These are phyloP conservation scores for Cordia subcordata DNA, from an alignment of 257 asterid genomes.

Conservation along the genomic window DNA sequence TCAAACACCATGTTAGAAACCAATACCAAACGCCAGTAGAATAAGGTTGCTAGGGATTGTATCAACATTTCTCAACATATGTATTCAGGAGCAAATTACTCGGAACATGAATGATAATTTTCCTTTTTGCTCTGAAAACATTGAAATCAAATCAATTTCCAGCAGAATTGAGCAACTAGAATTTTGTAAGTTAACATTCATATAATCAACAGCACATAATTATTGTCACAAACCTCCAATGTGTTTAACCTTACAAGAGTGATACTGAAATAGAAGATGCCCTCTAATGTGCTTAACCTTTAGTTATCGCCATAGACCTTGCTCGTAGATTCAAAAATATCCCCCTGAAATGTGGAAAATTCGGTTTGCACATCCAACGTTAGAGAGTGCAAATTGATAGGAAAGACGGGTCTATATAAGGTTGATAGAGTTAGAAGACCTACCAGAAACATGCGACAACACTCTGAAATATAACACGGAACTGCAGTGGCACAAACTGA, in stretches of 20 bases:
- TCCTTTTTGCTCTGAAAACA: neutral
- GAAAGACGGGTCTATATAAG: no score
- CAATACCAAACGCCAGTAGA: neutral
- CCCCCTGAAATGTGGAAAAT: slow-evolving; percentile 44
- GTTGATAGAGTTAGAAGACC: neutral
- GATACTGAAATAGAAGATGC: neutral
- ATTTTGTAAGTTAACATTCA: neutral
- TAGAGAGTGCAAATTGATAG: neutral
- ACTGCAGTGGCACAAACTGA: slow-evolving; percentile 80
- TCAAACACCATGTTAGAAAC: no score
- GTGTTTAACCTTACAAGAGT: no score
- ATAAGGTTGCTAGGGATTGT: neutral
- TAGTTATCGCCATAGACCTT: slow-evolving; percentile 49
- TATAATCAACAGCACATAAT: neutral
- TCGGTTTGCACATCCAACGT: neutral
- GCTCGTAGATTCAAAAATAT: slow-evolving; percentile 79
- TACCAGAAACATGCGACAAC: slow-evolving; percentile 84
- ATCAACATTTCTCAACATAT: neutral
- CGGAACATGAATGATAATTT: neutral
- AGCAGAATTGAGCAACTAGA: neutral
- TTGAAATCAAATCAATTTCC: neutral
- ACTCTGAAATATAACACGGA: slow-evolving; percentile 84
- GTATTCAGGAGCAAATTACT: neutral
- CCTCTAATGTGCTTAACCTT: slow-evolving; percentile 24
- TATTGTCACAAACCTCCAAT: no score